Evolutionary conservation across 176 grass and related monocot species (phyloP).

Genomic region (Avena sativa): DNA sequence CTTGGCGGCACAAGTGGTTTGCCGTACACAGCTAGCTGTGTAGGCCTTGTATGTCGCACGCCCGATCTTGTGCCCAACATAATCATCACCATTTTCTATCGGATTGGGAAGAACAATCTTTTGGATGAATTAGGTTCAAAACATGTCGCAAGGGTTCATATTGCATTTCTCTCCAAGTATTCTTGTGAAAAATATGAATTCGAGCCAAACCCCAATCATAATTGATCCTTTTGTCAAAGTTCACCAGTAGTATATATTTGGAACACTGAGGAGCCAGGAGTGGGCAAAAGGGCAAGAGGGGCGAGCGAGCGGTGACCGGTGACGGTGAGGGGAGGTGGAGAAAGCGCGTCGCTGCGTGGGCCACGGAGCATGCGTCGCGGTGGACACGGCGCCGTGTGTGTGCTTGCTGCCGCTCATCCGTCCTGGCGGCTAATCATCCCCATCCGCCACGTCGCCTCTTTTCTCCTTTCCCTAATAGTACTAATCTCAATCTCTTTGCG

Average conservation of each 20-base stretch:
- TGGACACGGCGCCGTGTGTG: not conserved
- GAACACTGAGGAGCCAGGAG: no score
- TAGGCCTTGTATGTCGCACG: no score
- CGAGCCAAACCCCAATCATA: no score
- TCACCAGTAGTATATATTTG: not conserved
- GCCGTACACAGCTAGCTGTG: not conserved
- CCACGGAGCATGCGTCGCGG: not conserved
- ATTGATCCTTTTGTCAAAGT: no score
- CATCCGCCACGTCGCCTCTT: not conserved
- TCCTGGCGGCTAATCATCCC: slow-evolving; percentile 3
- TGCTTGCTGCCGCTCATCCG: not conserved
- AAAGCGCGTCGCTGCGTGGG: slow-evolving; percentile 42
- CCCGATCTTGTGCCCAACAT: no score
- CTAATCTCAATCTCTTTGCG: not conserved
- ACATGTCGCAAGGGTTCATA: not conserved
- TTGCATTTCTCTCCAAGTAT: no score
- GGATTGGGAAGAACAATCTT: no score
- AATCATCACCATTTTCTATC: no score
- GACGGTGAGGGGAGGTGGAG: not conserved
- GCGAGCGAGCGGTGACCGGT: not conserved
- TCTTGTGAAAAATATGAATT: no score
- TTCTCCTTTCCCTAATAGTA: not conserved
- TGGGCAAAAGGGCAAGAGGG: no score
- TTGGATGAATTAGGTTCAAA: not conserved
- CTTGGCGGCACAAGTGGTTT: not conserved